Evolutionary conservation across 305 asterid genomes (phyloP), one percentile per base, ranked within the genome.

Genomic region (Rubia peregrina): DNA sequence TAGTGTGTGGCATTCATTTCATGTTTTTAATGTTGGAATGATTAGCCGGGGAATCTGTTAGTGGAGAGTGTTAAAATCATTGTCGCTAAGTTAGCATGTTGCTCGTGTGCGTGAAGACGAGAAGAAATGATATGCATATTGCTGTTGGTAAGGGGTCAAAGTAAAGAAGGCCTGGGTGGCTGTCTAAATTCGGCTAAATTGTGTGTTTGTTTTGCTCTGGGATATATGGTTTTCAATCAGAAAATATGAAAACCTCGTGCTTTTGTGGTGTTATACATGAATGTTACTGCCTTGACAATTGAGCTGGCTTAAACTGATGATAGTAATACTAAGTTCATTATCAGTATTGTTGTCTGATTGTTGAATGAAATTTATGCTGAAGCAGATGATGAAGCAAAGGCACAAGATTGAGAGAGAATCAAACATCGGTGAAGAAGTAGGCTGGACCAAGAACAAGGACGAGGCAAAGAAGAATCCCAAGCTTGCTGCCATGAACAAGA

Each of bases 351-450:
- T 46, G 51, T 46, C 17, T 46, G 12, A 46, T 11, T 51, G 10
- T 6, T n/a, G 19, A 9, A 62, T 24, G 26, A 42, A 55, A 70
- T 60, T 68, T 69, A 44, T 42, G 73, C 72, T 24, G 76, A 64
- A 78, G 73, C 86, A 94, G 99, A 88, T 91, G 96, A 94, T 94
- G 99, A 94, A 88, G 75, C 82, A 89, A 83, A 85, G 99, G 85
- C 97, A 91, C 88, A 89, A 91, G 86, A 75, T 87, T 24, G 99
- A 94, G 86, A 87, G 90, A 74, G 99, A 94, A 78, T 85, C 77
- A 30, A 79, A 88, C 19, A 91, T 91, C 1, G 96, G 99, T 49
- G 96, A 89, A 5, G 99, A 94, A 88, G 85, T 91, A 62, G 99
- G 99, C 72, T 87, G 90, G 96, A 94, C 97, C 30, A 88, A 93